Percentiles rank a stretch among this genome's conserved stretches.
phyloP scores from a whole-genome alignment of 371 early-diverging fungal genomes.

The Funneliformis caledonium region DNA sequence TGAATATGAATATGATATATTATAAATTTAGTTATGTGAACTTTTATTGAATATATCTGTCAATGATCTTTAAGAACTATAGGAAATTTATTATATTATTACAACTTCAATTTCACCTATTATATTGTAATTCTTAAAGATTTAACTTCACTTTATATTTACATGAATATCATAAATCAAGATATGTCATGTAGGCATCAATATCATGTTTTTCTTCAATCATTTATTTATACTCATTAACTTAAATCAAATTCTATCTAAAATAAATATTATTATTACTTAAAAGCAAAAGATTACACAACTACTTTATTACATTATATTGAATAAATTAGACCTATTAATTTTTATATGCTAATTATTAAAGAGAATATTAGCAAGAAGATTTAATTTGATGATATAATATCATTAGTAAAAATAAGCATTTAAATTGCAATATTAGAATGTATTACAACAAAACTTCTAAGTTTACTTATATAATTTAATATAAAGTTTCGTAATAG shows the following conservation, averaged over 20 bases:
- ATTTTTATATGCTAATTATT: too few relatives aligned
- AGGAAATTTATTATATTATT: too few relatives aligned
- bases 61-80: too few relatives aligned
- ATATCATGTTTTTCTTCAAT: not conserved
- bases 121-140: too few relatives aligned
- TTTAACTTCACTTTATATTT: too few relatives aligned
- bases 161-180: not conserved
- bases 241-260: not conserved
- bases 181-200: not conserved
- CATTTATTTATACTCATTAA: not conserved
- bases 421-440: not conserved
- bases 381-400: not conserved
- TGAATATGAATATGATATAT: too few relatives aligned
- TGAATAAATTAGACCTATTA: not conserved
- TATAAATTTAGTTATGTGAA: too few relatives aligned
- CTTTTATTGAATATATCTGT: too few relatives aligned
- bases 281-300: not conserved
- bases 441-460: not conserved
- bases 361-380: not conserved
- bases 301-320: not conserved
- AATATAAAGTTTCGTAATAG: not conserved
- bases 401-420: too few relatives aligned
- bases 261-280: not conserved
- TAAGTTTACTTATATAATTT: not conserved
- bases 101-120: too few relatives aligned